phyloP scores from a whole-genome alignment of 441 rosid species.

The Mallotus repandus region DNA sequence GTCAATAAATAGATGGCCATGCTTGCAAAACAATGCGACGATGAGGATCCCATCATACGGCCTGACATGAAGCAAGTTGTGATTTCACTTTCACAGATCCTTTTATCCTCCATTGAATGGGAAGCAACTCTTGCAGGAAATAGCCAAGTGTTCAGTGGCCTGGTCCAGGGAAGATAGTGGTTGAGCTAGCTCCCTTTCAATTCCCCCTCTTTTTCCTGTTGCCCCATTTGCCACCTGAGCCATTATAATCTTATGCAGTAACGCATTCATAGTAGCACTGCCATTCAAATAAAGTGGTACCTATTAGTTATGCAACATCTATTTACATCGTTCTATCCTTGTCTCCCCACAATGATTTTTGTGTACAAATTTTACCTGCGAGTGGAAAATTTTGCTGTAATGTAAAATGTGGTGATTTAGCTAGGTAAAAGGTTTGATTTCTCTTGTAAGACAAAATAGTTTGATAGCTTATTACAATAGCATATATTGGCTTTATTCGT shows the following conservation, averaged over 20 bases:
- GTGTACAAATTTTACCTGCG: conserved; percentile 8
- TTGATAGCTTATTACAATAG: conserved; percentile 9
- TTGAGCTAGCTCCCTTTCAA: conserved; percentile 5
- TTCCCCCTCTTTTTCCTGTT: neutral
- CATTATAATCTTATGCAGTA: conserved; percentile 6
- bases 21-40: conserved; percentile 92
- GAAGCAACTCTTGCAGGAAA: conserved; percentile 98
- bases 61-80: conserved; percentile 98
- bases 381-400: conserved; percentile 30
- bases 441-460: conserved; percentile 3
- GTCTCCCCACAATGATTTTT: neutral
- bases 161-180: conserved; percentile 85
- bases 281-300: conserved; percentile 12
- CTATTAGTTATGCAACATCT: neutral
- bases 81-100: conserved; percentile 84
- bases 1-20: conserved; percentile 55
- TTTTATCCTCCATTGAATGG: conserved; percentile 92
- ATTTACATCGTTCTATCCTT: neutral
- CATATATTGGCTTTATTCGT: neutral
- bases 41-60: conserved; percentile 83
- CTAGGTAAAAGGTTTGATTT: conserved; percentile 10
- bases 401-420: conserved; percentile 22
- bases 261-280: conserved; percentile 19
- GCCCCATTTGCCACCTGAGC: neutral
- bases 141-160: conserved; percentile 96